A percentile compares a stretch with the other conserved stretches of the same genome.
These are phyloP conservation scores for Lotus japonicus DNA, from an alignment of 306 rosid species.

Conservation along the genomic window DNA sequence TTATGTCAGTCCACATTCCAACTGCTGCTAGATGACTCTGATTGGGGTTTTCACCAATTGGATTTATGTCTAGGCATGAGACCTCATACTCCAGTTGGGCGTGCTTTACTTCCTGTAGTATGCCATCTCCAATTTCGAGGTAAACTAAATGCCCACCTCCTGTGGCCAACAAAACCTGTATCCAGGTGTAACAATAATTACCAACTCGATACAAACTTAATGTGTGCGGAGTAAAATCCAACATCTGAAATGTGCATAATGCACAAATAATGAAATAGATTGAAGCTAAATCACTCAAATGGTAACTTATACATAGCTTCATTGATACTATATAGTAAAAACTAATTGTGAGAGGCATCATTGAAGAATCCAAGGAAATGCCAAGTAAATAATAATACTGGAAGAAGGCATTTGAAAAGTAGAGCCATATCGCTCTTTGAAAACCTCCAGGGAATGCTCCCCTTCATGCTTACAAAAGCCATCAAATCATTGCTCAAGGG, in stretches of 20 bases:
- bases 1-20: constrained; percentile 99
- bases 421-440: neutral
- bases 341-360: too few species aligned
- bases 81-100: constrained; percentile 82
- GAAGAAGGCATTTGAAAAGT: neutral
- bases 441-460: neutral
- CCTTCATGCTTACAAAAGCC: neutral
- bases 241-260: neutral
- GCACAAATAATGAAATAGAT: neutral
- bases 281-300: neutral
- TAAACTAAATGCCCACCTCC: constrained; percentile 90
- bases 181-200: constrained; percentile 21
- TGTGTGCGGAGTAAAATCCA: neutral
- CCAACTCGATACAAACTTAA: neutral
- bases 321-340: too few species aligned
- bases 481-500: neutral
- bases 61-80: constrained; percentile 95
- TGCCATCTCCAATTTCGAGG: constrained; percentile 84
- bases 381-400: too few species aligned
- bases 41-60: constrained; percentile 77
- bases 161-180: constrained; percentile 94
- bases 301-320: too few species aligned
- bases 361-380: too few species aligned
- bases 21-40: constrained; percentile 88
- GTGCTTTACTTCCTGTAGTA: constrained; percentile 51